Evolutionary conservation across 2,329 filamentous ascomycete genomes (phyloP), one percentile per base, ranked within the genome.

Genomic region (Penicillium sp.): DNA sequence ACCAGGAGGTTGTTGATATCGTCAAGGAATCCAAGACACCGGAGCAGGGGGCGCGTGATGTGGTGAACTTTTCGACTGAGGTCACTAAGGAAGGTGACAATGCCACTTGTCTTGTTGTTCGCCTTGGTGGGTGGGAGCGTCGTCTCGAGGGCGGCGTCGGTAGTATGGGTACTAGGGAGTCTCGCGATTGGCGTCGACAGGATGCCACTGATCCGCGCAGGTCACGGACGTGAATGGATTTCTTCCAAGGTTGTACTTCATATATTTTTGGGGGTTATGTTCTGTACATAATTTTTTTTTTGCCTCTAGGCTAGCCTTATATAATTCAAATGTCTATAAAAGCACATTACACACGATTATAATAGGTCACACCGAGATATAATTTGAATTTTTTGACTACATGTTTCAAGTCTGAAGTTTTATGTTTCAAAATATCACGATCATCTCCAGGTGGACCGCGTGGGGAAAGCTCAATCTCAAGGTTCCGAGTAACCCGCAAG

Each of bases 1-100:
- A 99, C 70, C 93, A 97, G 77, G 94, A 99, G 77, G 91, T 97
- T 61, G 93, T 97, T 31, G 94, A 99, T 72, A 87, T 97, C 33
- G 83, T 97, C 68, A 97, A 97, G 75, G 94, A 99, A 76, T 90
- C 92, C 6, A 87, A 83, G 70, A 97, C 93, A 0, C 94, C 94
- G 0, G 93, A 96, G 66, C 86, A 96, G 71, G 94, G 87, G 3
- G 87, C 91, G 1, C 83, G 82, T 58, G 86, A 88, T 60, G 85
- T 99, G 8, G 91, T 96, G 29, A 85, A 86, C 55, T 97, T 94
- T 74, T 92, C 93, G 0, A 94, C 90, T 0, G 94, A 97, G 76
- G 89, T 96, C 4, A 87, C 85, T 27, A 80, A 72, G 3, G 81
- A 85, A 47, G 84, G 82, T 1, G 85, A 88, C 66, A 88, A 88